Base-by-base conservation (phyloP, 257 asterid genomes). In the Rehmannia glutinosa region DNA sequence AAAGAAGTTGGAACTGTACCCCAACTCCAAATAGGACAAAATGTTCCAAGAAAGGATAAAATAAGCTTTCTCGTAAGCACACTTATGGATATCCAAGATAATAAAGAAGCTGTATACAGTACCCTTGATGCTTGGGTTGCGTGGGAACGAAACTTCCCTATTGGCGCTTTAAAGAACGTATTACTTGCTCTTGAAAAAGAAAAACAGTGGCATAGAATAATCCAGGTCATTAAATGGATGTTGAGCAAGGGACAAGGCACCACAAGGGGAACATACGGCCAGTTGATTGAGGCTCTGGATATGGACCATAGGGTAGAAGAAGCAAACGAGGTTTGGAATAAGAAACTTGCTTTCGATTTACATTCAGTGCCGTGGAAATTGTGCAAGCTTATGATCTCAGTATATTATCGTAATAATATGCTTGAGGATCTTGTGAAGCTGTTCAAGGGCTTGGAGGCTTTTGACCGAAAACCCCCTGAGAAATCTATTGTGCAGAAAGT, bases 71-170 rank as follows among this genome's bases (percentile, higher is more conserved):
- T 92, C 0, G 77, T 90, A 47, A 75, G n/a, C 53, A 76, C 87
- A 16, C 95, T 92, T 12, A 68, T 52, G 62, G 93, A 83, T 39
- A 80, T 86, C 50, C 41, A 74, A 9, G 88, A 92, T 39, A 80
- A 81, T 53, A 90, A 87, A 77, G 88, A 86, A 47, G 80, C 77
- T 3, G 72, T 92, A 35, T 92, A 86, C 77, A 77, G 84, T 17
- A 79, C 95, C 56, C 96, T 92, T 4, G 96, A 92, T 61, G 93
- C 95, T 13, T 92, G 98, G 97, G 95, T 84, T 70, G 97, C 97
- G 0, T 90, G 95, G 96, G 98, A 92, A 50, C 79, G 32, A 35
- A 77, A 82, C 52, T 92, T 92, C 77, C 97, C 98, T 0, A 84
- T 92, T 9, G 98, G 87, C 43, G 60, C 84, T 2, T 49, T 92